Percentiles rank a stretch among this genome's conserved stretches.
These are phyloP conservation scores for Pseudogymnoascus sp. DNA, from an alignment of 2,329 filamentous ascomycete genomes.

Conservation along the genomic window DNA sequence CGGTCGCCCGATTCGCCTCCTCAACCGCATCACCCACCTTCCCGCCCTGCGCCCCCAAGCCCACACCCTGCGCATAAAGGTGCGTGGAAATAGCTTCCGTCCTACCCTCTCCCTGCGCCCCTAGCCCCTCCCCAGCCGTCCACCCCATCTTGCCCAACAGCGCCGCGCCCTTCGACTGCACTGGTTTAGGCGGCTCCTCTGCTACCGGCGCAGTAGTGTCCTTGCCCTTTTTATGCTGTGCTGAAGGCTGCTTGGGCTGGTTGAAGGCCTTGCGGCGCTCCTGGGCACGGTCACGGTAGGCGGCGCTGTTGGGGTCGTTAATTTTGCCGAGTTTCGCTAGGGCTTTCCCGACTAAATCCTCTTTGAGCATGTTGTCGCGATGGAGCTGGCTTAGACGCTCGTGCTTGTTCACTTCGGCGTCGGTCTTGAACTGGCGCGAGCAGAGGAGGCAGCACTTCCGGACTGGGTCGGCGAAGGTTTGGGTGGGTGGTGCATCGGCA, in stretches of 20 bases:
- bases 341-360: conserved; percentile 34
- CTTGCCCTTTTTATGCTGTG: conserved; percentile 27
- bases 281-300: conserved; percentile 51
- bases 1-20: conserved; percentile 53
- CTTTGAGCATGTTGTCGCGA: conserved; percentile 43
- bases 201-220: conserved; percentile 20
- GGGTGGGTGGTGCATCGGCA: conserved; percentile 31
- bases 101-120: conserved; percentile 52
- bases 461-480: conserved; percentile 52
- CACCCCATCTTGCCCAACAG: conserved; percentile 68
- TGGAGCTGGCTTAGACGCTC: conserved; percentile 51
- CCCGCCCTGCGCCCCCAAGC: conserved; percentile 60
- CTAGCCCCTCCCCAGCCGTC: conserved; percentile 56
- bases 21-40: conserved; percentile 59
- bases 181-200: conserved; percentile 28
- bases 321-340: conserved; percentile 30
- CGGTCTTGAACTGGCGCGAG: conserved; percentile 46
- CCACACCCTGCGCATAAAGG: conserved; percentile 59
- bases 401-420: conserved; percentile 48
- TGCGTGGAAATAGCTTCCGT: conserved; percentile 56
- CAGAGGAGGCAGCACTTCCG: conserved; percentile 55
- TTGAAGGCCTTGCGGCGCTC: conserved; percentile 56
- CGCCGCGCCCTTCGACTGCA: conserved; percentile 53
- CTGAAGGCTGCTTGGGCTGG: conserved; percentile 46
- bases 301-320: conserved; percentile 16